Base-by-base conservation (phyloP, 352 stramenopile genomes). In the Elongisporangium undulatum region DNA sequence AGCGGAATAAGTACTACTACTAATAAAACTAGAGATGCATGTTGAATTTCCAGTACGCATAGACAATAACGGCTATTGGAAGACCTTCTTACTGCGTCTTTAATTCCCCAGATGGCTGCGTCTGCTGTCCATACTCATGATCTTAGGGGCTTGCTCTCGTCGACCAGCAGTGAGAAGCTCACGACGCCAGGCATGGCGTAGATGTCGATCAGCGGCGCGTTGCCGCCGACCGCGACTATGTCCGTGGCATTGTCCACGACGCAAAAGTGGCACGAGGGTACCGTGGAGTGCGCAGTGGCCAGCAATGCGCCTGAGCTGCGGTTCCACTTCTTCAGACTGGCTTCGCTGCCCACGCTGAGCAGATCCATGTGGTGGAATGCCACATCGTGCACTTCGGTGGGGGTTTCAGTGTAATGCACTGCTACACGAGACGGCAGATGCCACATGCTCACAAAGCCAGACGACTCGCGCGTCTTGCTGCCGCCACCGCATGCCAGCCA, bases 151-250 rank as follows among this genome's bases (percentile, higher is more conserved):
- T 45, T 45, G 34, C 34, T 45, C 34, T 73, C 62, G 12, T 83
- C 68, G 0, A 87, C 72, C 51, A 86, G 53, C 16, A 92, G 67
- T 51, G 83, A 90, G 63, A 90, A 92, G 72, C 83, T 92, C 49
- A 92, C 81, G 56, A 92, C 83, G 51, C 83, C 83, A 0, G 83
- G 77, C 80, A 92, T 90, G 53, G 82, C 82, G 68, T 83, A 90
- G 38, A 92, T 85, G 60, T 92, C 79, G 56, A 92, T 85, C 0
- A 77, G 52, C 0, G 79, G 70, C 17, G 79, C 64, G 49, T 73
- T 67, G 49, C 83, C 83, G 1, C 83, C 83, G 12, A 90, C 72
- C 12, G 81, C 83, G 60, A 92, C 85, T 21, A 92, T 63, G 49
- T 89, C 79, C 2, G 78, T 89, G 10, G 72, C 68, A 0, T 65